Percentiles rank a stretch among this genome's conserved stretches.
These are phyloP conservation scores for Epichloe aotearoae DNA, from an alignment of 2,329 filamentous ascomycete species.

Conservation along the genomic window DNA sequence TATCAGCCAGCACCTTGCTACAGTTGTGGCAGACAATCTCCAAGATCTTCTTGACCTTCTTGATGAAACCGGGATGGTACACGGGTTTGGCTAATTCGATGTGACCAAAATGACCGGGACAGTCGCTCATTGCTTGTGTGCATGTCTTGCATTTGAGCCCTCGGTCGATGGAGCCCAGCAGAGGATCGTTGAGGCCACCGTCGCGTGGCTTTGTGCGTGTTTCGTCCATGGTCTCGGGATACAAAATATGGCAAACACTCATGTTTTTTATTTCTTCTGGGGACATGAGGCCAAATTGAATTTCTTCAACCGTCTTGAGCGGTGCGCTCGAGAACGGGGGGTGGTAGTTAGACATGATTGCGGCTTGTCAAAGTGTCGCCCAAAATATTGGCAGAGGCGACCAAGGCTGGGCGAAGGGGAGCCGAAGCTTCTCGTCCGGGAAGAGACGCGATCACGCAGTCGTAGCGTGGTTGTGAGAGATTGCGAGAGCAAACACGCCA, in stretches of 20 bases:
- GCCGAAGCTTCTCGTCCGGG: background rate
- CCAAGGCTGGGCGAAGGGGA: constrained; percentile 7
- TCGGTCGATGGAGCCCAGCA: constrained; percentile 90
- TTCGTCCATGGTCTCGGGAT: constrained; percentile 99
- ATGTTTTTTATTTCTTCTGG: constrained; percentile 99
- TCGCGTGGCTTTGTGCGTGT: constrained; percentile 81
- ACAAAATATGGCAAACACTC: constrained; percentile 92
- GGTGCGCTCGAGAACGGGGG: constrained; percentile 89
- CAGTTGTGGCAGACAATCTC: constrained; percentile 99
- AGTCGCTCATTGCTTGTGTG: constrained; percentile 88
- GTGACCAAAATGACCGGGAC: constrained; percentile 95
- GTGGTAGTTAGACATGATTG: constrained; percentile 79
- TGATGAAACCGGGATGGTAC: constrained; percentile 90
- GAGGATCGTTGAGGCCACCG: constrained; percentile 86
- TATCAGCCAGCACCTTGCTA: constrained; percentile 92
- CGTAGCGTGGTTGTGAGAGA: background rate
- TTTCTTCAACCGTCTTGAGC: constrained; percentile 95
- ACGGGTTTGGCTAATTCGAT: constrained; percentile 96
- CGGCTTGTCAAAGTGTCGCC: constrained; percentile 10
- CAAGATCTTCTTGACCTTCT: constrained; percentile 97
- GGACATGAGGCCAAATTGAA: constrained; percentile 95
- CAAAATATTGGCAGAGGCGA: background rate
- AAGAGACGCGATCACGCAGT: constrained; percentile 9
- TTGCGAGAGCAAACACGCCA: constrained; percentile 9
- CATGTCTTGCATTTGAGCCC: constrained; percentile 94